Conservation (phyloP, 2,329 filamentous ascomycete species). For the Xylariaceae sp. region DNA sequence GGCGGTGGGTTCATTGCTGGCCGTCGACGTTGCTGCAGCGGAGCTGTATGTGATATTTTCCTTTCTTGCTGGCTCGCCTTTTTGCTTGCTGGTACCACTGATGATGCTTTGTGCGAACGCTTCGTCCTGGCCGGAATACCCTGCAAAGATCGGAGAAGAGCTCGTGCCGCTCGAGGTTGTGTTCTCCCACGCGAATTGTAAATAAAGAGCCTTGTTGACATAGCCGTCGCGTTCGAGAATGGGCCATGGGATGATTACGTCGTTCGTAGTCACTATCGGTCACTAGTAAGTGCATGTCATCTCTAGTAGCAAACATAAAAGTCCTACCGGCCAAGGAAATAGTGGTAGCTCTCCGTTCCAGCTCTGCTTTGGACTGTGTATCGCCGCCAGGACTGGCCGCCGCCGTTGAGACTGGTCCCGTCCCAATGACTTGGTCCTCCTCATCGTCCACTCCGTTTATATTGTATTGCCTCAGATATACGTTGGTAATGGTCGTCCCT, state of each 20-base stretch:
- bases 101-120: no score
- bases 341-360: not conserved
- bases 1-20: not conserved
- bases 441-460: not conserved
- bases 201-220: constrained; percentile 18
- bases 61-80: not conserved
- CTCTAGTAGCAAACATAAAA: no score
- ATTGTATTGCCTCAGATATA: constrained; percentile 3
- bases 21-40: not conserved
- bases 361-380: not conserved
- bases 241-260: constrained; percentile 11
- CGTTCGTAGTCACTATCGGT: constrained; percentile 6
- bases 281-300: no score
- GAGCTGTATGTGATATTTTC: constrained; percentile 2
- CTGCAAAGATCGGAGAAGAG: constrained; percentile 17
- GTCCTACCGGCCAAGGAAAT: no score
- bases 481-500: not conserved
- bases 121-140: not conserved
- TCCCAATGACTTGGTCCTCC: not conserved
- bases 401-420: not conserved
- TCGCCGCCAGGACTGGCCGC: not conserved
- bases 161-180: constrained; percentile 16
- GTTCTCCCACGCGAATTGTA: constrained; percentile 24
- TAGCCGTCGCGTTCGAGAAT: not conserved
- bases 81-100: not conserved